Percentiles rank a stretch among this genome's conserved stretches.
Evolutionary conservation across 2,329 filamentous ascomycete genomes (phyloP).

Genomic region (Pyricularia sp.): DNA sequence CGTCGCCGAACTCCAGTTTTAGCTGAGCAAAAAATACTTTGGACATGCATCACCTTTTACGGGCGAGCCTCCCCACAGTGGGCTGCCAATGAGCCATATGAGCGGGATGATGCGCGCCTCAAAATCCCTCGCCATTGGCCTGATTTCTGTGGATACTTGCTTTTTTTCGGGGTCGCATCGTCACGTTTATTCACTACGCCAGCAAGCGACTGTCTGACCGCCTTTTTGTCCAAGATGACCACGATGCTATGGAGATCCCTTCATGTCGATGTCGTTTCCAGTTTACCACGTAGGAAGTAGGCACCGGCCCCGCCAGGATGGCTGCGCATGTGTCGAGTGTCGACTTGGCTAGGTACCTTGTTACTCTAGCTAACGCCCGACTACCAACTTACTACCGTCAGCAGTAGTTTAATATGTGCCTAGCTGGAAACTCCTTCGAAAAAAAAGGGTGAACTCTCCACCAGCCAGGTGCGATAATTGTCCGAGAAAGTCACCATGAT

Average conservation of each 20-base stretch:
- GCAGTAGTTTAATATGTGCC: not conserved
- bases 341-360: not conserved
- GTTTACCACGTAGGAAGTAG: not conserved
- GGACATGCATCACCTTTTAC: not conserved
- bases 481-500: not conserved
- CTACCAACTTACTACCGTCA: not conserved
- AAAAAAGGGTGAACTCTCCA: not conserved
- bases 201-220: not conserved
- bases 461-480: not conserved
- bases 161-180: not conserved
- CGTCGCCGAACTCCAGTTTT: slow-evolving; percentile 4
- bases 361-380: not conserved
- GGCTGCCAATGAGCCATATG: not conserved
- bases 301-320: not conserved
- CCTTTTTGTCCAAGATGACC: not conserved
- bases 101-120: not conserved
- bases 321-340: not conserved
- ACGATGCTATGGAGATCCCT: not conserved
- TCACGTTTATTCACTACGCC: not conserved
- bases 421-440: too few species aligned
- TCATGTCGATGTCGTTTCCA: not conserved
- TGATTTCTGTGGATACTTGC: not conserved
- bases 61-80: not conserved
- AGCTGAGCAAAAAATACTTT: not conserved
- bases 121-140: not conserved